Percentiles rank a stretch among this genome's conserved stretches.
Conservation (phyloP, 1,284 basidiomycete genomes). For the Trametes pubescens region DNA sequence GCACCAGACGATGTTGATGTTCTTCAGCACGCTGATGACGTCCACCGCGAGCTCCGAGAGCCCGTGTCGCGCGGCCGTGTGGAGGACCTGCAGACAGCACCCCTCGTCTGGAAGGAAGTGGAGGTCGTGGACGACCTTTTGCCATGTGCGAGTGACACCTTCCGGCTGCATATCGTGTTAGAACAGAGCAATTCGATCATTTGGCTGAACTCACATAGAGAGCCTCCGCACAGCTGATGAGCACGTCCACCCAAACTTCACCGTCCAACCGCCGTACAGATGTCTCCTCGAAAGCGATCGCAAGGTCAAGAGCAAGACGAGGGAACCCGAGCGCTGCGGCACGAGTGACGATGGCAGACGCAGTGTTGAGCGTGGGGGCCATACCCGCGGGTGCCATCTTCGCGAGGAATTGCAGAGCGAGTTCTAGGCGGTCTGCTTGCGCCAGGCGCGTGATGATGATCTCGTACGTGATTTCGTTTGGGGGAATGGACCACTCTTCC, state of each 20-base stretch:
- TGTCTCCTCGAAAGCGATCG: constrained; percentile 61
- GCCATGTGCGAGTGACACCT: constrained; percentile 73
- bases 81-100: constrained; percentile 70
- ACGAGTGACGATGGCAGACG: constrained; percentile 56
- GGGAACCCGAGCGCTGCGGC: constrained; percentile 59
- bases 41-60: constrained; percentile 73
- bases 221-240: constrained; percentile 62
- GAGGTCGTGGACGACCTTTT: constrained; percentile 59
- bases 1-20: constrained; percentile 55
- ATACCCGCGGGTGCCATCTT: constrained; percentile 57
- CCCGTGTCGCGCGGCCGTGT: constrained; percentile 77
- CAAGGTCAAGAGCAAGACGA: constrained; percentile 74
- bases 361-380: constrained; percentile 56
- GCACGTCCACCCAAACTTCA: constrained; percentile 66
- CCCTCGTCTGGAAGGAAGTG: constrained; percentile 77
- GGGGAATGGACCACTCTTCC: constrained; percentile 55
- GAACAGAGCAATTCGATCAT: background rate
- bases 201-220: constrained; percentile 62
- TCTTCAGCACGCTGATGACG: constrained; percentile 63
- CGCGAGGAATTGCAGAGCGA: constrained; percentile 62
- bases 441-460: constrained; percentile 59
- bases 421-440: constrained; percentile 63
- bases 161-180: constrained; percentile 56
- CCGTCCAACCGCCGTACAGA: constrained; percentile 61
- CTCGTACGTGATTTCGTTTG: constrained; percentile 61